A percentile compares a stretch with the other conserved stretches of the same genome.
Conservation (phyloP, 2,329 filamentous ascomycete species). For the Botryotinia convoluta region DNA sequence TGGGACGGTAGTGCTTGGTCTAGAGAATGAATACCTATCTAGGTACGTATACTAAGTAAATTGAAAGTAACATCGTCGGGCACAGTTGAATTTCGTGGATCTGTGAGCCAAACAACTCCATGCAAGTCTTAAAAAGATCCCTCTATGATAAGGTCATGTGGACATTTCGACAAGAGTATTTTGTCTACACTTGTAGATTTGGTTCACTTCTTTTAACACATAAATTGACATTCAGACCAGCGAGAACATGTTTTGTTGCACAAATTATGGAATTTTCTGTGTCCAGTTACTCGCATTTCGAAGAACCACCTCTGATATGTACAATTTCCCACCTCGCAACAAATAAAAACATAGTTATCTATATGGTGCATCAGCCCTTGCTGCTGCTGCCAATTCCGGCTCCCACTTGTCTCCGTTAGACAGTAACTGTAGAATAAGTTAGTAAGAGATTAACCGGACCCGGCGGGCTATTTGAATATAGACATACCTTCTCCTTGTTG, state of each 20-base stretch:
- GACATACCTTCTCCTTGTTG: slow-evolving; percentile 72
- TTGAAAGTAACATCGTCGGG: background rate
- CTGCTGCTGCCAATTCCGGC: slow-evolving; percentile 88
- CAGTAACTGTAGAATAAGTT: slow-evolving; percentile 60
- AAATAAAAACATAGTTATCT: slow-evolving; percentile 53
- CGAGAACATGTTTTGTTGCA: background rate
- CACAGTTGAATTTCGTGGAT: background rate
- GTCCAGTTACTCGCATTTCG: slow-evolving; percentile 12
- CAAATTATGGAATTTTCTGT: background rate
- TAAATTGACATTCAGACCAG: background rate
- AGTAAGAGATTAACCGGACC: background rate
- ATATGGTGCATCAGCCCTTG: slow-evolving; percentile 91
- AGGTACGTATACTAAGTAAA: background rate
- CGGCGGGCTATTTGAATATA: slow-evolving; percentile 44
- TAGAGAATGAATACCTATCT: background rate
- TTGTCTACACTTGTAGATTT: slow-evolving; percentile 1
- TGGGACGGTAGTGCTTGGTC: background rate
- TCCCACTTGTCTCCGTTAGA: slow-evolving; percentile 96
- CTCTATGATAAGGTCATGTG: too few species aligned
- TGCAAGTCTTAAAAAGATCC: background rate
- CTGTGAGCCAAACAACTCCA: background rate
- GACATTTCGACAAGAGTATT: background rate
- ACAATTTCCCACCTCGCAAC: slow-evolving; percentile 13
- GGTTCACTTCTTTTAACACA: background rate
- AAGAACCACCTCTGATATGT: slow-evolving; percentile 14